Percentiles rank a stretch among this genome's conserved stretches.
These are phyloP conservation scores for Hibiscus tridactylites DNA, from an alignment of 345 rosid genomes.

Conservation along the genomic window DNA sequence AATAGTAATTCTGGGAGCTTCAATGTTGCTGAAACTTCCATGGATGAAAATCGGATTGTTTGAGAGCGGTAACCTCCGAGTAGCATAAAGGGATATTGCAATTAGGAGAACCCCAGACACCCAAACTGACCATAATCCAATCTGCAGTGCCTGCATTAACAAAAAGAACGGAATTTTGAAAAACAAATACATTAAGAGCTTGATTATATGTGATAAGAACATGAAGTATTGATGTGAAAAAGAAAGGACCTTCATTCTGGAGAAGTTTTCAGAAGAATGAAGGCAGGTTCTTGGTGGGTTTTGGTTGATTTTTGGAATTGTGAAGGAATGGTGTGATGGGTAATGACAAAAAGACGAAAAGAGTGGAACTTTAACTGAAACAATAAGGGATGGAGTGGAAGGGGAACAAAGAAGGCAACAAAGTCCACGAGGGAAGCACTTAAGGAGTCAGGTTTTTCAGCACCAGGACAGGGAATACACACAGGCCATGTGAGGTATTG, in stretches of 20 bases:
- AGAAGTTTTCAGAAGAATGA: neutral
- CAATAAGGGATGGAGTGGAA: neutral
- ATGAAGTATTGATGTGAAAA: neutral
- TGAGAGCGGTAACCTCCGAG: conserved; percentile 46
- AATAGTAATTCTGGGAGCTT: conserved; percentile 44
- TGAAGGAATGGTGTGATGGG: neutral
- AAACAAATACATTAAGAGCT: neutral
- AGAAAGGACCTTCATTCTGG: conserved; percentile 34
- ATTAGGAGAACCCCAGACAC: conserved; percentile 62
- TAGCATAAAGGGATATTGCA: conserved; percentile 61
- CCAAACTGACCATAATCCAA: conserved; percentile 68
- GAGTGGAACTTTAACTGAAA: conserved; percentile 4
- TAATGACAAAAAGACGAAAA: neutral
- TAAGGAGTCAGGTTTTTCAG: neutral
- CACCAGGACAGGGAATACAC: neutral
- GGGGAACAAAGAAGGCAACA: neutral
- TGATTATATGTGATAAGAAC: neutral
- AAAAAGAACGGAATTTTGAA: conserved; percentile 3
- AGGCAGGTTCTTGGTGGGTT: neutral
- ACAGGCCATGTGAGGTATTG: neutral
- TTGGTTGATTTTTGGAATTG: neutral
- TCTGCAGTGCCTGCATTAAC: conserved; percentile 31
- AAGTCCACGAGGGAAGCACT: neutral
- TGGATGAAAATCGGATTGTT: conserved; percentile 6
- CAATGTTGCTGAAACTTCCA: neutral